These are phyloP conservation scores for Geosmithia morbida DNA, from an alignment of 2,329 filamentous ascomycete species.

Conservation along the genomic window DNA sequence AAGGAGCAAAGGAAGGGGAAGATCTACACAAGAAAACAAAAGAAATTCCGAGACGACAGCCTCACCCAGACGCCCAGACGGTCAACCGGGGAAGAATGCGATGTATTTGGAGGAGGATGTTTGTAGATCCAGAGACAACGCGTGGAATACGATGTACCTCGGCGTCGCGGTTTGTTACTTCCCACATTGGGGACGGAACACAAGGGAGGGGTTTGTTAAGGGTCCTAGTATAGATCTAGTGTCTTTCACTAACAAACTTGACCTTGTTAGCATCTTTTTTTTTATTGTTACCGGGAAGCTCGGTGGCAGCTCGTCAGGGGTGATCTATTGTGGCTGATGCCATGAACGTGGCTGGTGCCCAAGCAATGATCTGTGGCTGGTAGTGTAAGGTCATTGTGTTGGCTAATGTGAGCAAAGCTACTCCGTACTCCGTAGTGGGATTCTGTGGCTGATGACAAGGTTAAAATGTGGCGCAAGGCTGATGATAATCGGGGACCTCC, in stretches of 20 bases:
- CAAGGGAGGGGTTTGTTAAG: too few relatives aligned
- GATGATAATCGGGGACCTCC: conserved; percentile 1
- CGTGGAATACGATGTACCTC: too few relatives aligned
- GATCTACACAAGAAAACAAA: conserved; percentile 5
- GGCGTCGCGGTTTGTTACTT: too few relatives aligned
- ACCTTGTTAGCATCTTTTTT: neutral
- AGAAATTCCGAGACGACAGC: neutral
- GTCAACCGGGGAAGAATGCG: neutral
- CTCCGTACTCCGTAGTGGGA: too few relatives aligned
- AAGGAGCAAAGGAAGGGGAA: conserved; percentile 11
- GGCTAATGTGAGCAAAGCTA: too few relatives aligned
- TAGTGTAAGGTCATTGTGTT: too few relatives aligned
- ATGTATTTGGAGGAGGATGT: neutral
- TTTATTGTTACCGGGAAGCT: too few relatives aligned
- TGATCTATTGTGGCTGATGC: neutral
- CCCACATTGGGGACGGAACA: too few relatives aligned
- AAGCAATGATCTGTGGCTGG: neutral
- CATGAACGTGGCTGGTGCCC: neutral
- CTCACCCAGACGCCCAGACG: neutral
- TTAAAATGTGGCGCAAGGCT: neutral
- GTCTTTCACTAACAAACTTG: neutral
- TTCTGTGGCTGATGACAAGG: conserved; percentile 1
- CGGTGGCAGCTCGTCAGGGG: neutral
- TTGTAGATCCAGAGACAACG: neutral
- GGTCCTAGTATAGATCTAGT: neutral